phyloP scores from a whole-genome alignment of 345 rosid genomes.

The Salix purpurea region DNA sequence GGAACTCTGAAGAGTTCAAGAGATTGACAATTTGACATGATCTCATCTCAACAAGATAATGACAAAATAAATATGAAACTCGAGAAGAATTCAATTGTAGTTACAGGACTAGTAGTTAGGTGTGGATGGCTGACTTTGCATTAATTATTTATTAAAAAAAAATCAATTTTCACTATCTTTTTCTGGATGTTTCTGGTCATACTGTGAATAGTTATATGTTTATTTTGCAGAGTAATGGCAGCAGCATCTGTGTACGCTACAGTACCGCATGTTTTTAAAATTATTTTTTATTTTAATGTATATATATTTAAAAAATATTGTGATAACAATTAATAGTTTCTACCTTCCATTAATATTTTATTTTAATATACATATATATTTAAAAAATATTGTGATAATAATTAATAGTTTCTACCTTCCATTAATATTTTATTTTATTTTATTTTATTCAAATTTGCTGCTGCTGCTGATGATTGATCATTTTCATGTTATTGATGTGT shows the following conservation, averaged over 20 bases:
- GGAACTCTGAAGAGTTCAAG: constrained; percentile 2
- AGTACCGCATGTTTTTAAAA: too few species aligned
- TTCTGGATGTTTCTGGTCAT: background rate
- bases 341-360: too few species aligned
- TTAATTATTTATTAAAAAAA: too few species aligned
- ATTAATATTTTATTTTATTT: too few species aligned
- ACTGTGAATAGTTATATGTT: background rate
- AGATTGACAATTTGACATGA: background rate
- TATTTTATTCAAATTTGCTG: background rate
- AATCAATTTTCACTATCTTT: background rate
- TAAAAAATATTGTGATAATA: too few species aligned
- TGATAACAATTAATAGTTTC: too few species aligned
- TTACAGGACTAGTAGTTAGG: background rate
- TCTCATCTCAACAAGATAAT: background rate
- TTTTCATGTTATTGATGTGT: background rate
- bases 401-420: too few species aligned
- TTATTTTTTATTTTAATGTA: too few species aligned
- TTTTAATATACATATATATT: too few species aligned
- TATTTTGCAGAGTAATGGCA: background rate
- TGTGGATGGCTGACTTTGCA: background rate
- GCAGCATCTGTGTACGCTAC: too few species aligned
- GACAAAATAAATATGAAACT: background rate
- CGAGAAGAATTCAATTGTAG: background rate
- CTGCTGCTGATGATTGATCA: background rate
- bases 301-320: too few species aligned